Base-by-base conservation (phyloP, 768 basidiomycete genomes). In the Hypholoma fasciculare region DNA sequence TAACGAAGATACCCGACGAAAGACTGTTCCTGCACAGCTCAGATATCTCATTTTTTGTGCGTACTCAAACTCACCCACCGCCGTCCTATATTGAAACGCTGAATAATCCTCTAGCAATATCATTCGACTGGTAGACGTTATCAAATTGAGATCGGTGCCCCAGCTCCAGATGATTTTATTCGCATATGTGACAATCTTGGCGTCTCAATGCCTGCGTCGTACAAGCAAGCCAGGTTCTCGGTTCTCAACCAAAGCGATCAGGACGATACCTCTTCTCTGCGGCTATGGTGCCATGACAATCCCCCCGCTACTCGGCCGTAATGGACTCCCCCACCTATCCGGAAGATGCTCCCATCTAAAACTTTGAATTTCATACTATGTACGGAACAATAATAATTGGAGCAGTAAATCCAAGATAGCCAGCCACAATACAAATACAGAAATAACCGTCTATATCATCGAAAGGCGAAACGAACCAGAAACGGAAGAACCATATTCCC, bases 11-110 rank as follows among this genome's bases (percentile, higher is more conserved):
- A 2, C 80, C 78, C 0, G 61, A 73, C 30, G 74, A 81, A 57
- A 78, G 81, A n/a, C 67, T 87, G 34, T 89, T 83, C 63, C 71
- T 89, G 8, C 88, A 90, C 59, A 78, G 87, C 7, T 79, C 84
- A 3, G 78, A 82, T 48, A 55, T 87, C 34, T 82, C 84, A 1
- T 72, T 88, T 54, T 77, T 75, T 19, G 88, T 87, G 62, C 63
- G 84, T 34, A 34, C 9, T 69, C 48, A 49, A 20, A 37, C 13
- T 9, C 49, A 49, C 37, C 17, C 19, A 1, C 20, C 17, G 17
- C 3, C 2, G 14, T 26, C 34, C 19, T 30, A 27, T 30, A 20
- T 37, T 43, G 27, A 42, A 57, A 49, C 5, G 44, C 60, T 26
- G 49, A 56, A 4, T 6, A 0, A 8, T 54, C n/a, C 39, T 47